Evolutionary conservation across 129 eudicot genomes (phyloP).

Genomic region (Daucus carota): DH1_v3.0 NC_030386.2:36384501-36385000

Average conservation of each 20-base stretch:
- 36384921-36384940: neutral
- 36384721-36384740: neutral
- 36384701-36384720: neutral
- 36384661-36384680: no score
- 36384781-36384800: neutral
- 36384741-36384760: neutral
- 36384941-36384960: neutral
- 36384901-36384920: neutral
- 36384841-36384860: neutral
- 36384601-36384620: no score
- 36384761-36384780: neutral
- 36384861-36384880: neutral
- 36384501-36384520: neutral
- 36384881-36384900: constrained; percentile 5
- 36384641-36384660: no score
- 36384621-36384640: neutral
- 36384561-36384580: no score
- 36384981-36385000: neutral
- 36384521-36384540: neutral
- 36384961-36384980: neutral
- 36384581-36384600: neutral
- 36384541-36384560: neutral
- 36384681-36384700: neutral
- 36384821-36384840: neutral
- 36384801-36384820: neutral